A percentile compares a stretch with the other conserved stretches of the same genome.
These are phyloP conservation scores for Agrocybe chaxingu DNA, from an alignment of 768 basidiomycete genomes.

Conservation along the genomic window DNA sequence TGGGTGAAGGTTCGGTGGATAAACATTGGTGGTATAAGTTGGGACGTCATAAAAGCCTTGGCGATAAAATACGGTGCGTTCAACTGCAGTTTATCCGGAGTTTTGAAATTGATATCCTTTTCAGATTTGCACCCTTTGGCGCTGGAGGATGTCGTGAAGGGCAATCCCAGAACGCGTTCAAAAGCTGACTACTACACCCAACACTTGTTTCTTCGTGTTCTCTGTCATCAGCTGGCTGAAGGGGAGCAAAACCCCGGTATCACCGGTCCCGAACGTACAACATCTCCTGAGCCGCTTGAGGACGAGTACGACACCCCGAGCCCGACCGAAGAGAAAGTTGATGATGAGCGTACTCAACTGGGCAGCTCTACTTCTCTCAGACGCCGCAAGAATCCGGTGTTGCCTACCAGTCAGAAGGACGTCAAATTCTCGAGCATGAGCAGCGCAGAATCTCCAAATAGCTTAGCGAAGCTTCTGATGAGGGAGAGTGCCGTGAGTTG, in stretches of 20 bases:
- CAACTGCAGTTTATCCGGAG: neutral
- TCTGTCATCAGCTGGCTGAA: slow-evolving; percentile 56
- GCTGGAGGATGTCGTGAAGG: slow-evolving; percentile 66
- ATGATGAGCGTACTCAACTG: slow-evolving; percentile 5
- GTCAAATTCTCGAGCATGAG: slow-evolving; percentile 1
- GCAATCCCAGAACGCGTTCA: slow-evolving; percentile 51
- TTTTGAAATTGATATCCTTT: neutral
- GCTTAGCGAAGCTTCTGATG: slow-evolving; percentile 16
- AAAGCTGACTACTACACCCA: slow-evolving; percentile 69
- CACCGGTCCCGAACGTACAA: slow-evolving; percentile 29
- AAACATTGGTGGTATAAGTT: slow-evolving; percentile 63
- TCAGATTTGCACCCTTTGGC: slow-evolving; percentile 69
- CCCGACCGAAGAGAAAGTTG: slow-evolving; percentile 9
- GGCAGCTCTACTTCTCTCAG: slow-evolving; percentile 4
- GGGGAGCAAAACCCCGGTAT: slow-evolving; percentile 23
- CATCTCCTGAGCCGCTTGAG: slow-evolving; percentile 33
- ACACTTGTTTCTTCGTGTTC: slow-evolving; percentile 68
- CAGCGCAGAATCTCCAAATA: slow-evolving; percentile 6
- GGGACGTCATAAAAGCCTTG: slow-evolving; percentile 71
- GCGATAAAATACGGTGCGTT: slow-evolving; percentile 60
- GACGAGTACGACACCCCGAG: slow-evolving; percentile 10
- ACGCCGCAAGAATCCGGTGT: slow-evolving; percentile 11
- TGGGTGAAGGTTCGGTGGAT: slow-evolving; percentile 78
- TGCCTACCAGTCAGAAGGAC: slow-evolving; percentile 21
- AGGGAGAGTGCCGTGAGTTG: slow-evolving; percentile 21